A percentile compares a stretch with the other conserved stretches of the same genome.
Evolutionary conservation across 192 early-diverging fungal species (phyloP).

Genomic region (Fimicolochytrium jonesii): DNA sequence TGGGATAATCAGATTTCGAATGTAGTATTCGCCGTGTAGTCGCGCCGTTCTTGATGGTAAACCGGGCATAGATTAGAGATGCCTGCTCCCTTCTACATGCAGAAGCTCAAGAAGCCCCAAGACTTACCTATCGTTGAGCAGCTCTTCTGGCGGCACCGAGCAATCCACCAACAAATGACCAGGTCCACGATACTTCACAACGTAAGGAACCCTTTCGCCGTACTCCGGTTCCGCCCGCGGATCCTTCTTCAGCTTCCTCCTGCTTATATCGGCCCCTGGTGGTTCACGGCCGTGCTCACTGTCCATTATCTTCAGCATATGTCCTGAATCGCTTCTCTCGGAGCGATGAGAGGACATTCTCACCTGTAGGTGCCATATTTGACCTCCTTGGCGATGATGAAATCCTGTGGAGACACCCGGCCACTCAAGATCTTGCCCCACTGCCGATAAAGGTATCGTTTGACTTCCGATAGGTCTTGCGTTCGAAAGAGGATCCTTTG

Average conservation of each 20-base stretch:
- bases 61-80: too few species aligned
- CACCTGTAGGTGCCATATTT: constrained; percentile 72
- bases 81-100: too few species aligned
- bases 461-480: constrained; percentile 77
- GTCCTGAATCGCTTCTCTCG: too few species aligned
- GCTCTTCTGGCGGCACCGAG: constrained; percentile 61
- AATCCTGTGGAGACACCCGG: constrained; percentile 66
- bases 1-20: constrained; percentile 79
- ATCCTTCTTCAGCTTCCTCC: constrained; percentile 63
- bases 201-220: constrained; percentile 85
- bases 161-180: constrained; percentile 67
- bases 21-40: constrained; percentile 79
- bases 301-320: too few species aligned
- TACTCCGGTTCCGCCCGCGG: constrained; percentile 76
- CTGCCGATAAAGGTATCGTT: constrained; percentile 65
- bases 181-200: constrained; percentile 71
- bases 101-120: too few species aligned
- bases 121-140: constrained; percentile 32
- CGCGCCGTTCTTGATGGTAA: constrained; percentile 53
- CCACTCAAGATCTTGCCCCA: constrained; percentile 68
- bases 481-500: constrained; percentile 64
- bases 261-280: constrained; percentile 69
- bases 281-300: too few species aligned
- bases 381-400: constrained; percentile 88
- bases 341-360: too few species aligned